Base-by-base conservation (phyloP, 2,329 filamentous ascomycete species). In the Davidsoniella eucalypti region DNA sequence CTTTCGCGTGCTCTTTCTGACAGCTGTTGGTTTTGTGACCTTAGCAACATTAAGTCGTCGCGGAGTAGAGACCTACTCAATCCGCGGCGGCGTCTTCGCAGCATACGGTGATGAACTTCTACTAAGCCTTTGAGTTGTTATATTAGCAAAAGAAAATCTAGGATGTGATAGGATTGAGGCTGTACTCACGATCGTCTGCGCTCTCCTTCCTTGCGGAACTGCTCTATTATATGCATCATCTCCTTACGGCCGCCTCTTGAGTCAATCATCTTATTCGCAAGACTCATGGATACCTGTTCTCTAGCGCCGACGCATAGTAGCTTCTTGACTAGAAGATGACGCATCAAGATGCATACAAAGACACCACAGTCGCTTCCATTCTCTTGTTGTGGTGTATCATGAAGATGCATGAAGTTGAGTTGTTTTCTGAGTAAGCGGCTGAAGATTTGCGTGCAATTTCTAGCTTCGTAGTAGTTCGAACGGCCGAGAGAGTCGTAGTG, bases 291-390 rank as follows among this genome's bases (percentile, higher is more conserved):
- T 10, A 96, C 83, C 67, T 94, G 94, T 63, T 90, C 80, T 55
- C 78, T 76, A 2, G 84, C 80, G 60, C 87, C 83, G 7, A 85
- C 87, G 56, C 75, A 77, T 52, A 98, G 68, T 21, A 98, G 70
- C 52, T 85, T 73, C 65, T 87, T 88, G 47, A 95, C 71, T 16
- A 98, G 73, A n/a, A 98, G 68, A 65, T 95, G 84, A 45, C 87
- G 80, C 88, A 98, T 98, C 55, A 90, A 75, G 56, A 96, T 76
- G 64, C 92, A 96, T 2, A 98, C 92, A 63, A 88, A 96, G 1
- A 98, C 86, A 16, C 92, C 92, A 58, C 92, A 98, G 65, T 98
- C 92, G 61, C 78, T 90, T 23, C 84, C 80, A 57, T 96, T 96
- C 57, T 88, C 82, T 64, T 98, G 92, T 59, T 93, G 84, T 0